Percentiles rank a stretch among this genome's conserved stretches.
These are phyloP conservation scores for Persicaria tinctoria DNA, from an alignment of 148 eudicot genomes.

Conservation along the genomic window DNA sequence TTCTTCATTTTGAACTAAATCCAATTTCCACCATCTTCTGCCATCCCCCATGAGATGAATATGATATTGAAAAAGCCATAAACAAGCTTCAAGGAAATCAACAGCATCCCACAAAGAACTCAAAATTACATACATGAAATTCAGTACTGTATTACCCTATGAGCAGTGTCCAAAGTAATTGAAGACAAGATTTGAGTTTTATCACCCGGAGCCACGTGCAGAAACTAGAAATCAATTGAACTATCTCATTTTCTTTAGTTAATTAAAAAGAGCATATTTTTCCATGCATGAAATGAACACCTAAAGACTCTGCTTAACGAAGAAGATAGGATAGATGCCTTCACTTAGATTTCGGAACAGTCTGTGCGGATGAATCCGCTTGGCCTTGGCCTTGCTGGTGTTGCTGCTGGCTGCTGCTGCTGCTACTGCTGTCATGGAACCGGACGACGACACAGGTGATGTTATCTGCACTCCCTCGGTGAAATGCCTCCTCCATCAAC, in stretches of 20 bases:
- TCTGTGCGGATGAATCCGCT: slow-evolving; percentile 5
- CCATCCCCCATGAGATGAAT: background rate
- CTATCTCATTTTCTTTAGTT: slow-evolving; percentile 7
- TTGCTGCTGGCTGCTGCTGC: slow-evolving; percentile 13
- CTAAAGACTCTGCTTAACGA: background rate
- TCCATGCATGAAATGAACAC: background rate
- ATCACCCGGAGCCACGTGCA: background rate
- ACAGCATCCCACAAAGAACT: slow-evolving; percentile 2
- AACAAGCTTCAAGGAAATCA: too few species aligned
- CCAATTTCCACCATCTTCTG: background rate
- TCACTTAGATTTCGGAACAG: slow-evolving; percentile 5
- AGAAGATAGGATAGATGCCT: background rate
- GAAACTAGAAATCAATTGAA: slow-evolving; percentile 7
- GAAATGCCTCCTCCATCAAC: slow-evolving; percentile 80
- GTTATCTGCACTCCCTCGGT: slow-evolving; percentile 86
- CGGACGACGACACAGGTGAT: slow-evolving; percentile 74
- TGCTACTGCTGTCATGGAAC: slow-evolving; percentile 27
- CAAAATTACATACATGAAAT: slow-evolving; percentile 3
- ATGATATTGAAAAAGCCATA: background rate
- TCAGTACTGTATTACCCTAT: background rate
- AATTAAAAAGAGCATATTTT: slow-evolving; percentile 4
- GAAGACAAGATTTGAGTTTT: background rate
- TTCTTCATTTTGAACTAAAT: too few species aligned
- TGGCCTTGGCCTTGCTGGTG: background rate
- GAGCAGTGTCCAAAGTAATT: background rate